Evolutionary conservation across 257 asterid genomes (phyloP).

Genomic region (Solanum bulbocastanum): DNA sequence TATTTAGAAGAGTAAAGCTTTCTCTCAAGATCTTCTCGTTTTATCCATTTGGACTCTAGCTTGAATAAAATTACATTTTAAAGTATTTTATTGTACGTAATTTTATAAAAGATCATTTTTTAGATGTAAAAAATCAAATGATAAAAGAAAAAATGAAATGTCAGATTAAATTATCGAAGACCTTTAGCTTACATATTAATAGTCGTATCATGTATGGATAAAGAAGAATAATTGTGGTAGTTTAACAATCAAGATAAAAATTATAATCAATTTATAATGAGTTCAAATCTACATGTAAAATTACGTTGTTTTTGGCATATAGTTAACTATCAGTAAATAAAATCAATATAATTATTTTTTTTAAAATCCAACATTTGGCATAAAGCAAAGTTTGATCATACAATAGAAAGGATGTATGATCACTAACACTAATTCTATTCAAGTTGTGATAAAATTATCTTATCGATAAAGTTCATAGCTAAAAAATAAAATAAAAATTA

Average conservation of each 20-base stretch:
- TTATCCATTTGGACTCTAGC: neutral
- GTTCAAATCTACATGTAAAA: neutral
- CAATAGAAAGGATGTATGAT: neutral
- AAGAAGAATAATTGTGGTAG: neutral
- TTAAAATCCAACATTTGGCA: neutral
- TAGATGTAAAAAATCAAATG: neutral
- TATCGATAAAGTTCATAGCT: neutral
- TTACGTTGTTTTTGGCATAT: too few species aligned
- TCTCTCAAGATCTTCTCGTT: neutral
- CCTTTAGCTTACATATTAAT: neutral
- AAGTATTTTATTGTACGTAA: neutral
- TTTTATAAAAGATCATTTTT: neutral
- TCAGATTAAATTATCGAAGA: neutral
- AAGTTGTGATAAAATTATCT: too few species aligned
- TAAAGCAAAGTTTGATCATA: neutral
- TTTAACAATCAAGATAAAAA: neutral
- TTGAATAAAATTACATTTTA: neutral
- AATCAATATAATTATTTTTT: neutral
- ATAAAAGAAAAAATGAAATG: neutral
- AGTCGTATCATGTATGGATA: neutral
- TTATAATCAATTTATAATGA: neutral
- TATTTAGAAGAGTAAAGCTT: neutral
- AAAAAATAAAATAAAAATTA: too few species aligned
- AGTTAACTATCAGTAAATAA: neutral
- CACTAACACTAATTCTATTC: too few species aligned